Evolutionary conservation across 352 stramenopile species (phyloP).

Genomic region (Globisporangium recalcitrans): DNA sequence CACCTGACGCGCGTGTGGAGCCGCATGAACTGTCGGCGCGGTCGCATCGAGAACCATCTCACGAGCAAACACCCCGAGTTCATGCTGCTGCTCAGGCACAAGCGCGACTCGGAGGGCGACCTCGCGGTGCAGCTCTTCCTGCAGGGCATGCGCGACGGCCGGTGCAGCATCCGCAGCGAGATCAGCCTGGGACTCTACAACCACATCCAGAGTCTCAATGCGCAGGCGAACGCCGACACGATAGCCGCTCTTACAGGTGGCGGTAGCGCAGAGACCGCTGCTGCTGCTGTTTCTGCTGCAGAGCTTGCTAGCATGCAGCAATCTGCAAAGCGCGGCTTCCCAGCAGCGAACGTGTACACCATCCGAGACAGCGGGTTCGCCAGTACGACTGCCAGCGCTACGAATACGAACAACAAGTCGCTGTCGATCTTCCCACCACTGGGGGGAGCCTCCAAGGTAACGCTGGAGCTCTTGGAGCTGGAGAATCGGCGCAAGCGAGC

Average conservation of each 20-base stretch:
- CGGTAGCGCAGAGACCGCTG: too few species aligned
- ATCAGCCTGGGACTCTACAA: conserved; percentile 59
- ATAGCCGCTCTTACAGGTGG: not conserved
- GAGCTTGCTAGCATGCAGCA: not conserved
- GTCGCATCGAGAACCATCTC: conserved; percentile 75
- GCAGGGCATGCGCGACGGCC: conserved; percentile 65
- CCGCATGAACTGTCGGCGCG: conserved; percentile 64
- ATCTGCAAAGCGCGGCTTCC: conserved; percentile 12
- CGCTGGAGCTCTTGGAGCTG: conserved; percentile 12
- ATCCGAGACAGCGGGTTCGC: not conserved
- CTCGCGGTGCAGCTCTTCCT: conserved; percentile 71
- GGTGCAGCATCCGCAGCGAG: conserved; percentile 63
- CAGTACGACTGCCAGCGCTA: not conserved
- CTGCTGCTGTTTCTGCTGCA: not conserved
- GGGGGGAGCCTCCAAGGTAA: not conserved
- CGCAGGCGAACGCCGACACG: not conserved
- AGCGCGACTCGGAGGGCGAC: conserved; percentile 66
- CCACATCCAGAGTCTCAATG: conserved; percentile 29
- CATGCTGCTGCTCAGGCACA: conserved; percentile 74
- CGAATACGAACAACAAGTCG: not conserved
- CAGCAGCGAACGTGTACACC: conserved; percentile 9
- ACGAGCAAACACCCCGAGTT: conserved; percentile 80
- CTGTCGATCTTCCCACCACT: conserved; percentile 6
- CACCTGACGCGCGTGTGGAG: conserved; percentile 71
- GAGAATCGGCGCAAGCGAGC: conserved; percentile 18